Evolutionary conservation across 2,329 filamentous ascomycete genomes (phyloP).

Genomic region (Thielaviopsis ethacetica): DNA sequence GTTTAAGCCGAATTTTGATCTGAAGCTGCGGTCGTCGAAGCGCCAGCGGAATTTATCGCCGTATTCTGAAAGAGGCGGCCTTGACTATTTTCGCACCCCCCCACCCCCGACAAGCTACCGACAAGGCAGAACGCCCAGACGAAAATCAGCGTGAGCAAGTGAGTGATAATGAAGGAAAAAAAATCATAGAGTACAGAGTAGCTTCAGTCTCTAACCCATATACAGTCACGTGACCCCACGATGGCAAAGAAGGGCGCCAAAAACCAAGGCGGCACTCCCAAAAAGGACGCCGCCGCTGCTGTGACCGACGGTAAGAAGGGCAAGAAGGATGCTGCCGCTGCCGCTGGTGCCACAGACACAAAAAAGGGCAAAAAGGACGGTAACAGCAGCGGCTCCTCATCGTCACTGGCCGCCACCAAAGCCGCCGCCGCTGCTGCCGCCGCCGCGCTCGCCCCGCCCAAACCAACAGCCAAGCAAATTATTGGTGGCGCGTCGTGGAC

Average conservation of each 20-base stretch:
- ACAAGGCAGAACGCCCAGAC: too few relatives aligned
- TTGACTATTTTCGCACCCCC: too few relatives aligned
- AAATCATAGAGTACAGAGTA: too few relatives aligned
- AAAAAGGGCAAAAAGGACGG: slow-evolving; percentile 9
- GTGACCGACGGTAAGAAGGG: neutral
- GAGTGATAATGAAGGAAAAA: too few relatives aligned
- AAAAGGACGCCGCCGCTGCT: too few relatives aligned
- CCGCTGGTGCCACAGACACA: neutral
- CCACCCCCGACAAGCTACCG: too few relatives aligned
- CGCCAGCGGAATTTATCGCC: too few relatives aligned
- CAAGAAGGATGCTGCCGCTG: neutral
- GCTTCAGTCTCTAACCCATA: neutral
- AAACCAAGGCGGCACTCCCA: neutral
- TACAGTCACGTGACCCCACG: neutral
- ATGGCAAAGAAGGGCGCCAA: slow-evolving; percentile 11
- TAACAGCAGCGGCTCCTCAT: neutral
- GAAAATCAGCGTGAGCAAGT: too few relatives aligned
- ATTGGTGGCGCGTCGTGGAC: slow-evolving; percentile 96
- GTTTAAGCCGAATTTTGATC: too few relatives aligned
- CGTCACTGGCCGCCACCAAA: slow-evolving; percentile 6
- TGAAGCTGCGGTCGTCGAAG: too few relatives aligned
- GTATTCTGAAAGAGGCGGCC: too few relatives aligned
- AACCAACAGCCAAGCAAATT: slow-evolving; percentile 56
- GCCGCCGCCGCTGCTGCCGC: slow-evolving; percentile 1
- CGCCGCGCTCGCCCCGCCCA: slow-evolving; percentile 28